These are phyloP conservation scores for Tetradesmus lagerheimii DNA, from an alignment of 139 green algal genomes.

Conservation along the genomic window DNA sequence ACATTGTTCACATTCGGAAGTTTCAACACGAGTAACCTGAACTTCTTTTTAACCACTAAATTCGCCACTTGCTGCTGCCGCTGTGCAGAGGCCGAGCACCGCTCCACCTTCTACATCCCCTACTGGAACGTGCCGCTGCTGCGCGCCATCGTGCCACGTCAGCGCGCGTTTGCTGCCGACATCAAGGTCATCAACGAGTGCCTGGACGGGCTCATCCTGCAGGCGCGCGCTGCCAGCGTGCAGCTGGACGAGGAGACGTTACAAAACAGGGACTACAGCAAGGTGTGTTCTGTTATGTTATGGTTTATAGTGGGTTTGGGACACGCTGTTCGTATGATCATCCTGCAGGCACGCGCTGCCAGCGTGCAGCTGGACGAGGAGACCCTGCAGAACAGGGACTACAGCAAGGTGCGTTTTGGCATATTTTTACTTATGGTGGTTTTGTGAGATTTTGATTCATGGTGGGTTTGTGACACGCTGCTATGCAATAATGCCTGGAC, in stretches of 20 bases:
- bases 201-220: slow-evolving; percentile 91
- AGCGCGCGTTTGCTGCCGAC: slow-evolving; percentile 86
- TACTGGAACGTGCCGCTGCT: slow-evolving; percentile 94
- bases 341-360: slow-evolving; percentile 71
- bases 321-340: slow-evolving; percentile 76
- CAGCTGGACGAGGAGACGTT: slow-evolving; percentile 68
- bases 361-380: slow-evolving; percentile 66
- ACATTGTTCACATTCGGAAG: no score
- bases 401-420: slow-evolving; percentile 70
- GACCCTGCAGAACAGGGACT: slow-evolving; percentile 79
- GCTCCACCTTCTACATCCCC: slow-evolving; percentile 98
- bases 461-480: background rate
- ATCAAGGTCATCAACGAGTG: slow-evolving; percentile 91
- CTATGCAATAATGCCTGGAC: no score
- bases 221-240: slow-evolving; percentile 64
- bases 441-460: no score
- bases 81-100: slow-evolving; percentile 93
- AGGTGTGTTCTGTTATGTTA: no score
- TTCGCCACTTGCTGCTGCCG: no score
- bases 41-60: no score
- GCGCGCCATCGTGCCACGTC: slow-evolving; percentile 74
- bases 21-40: no score
- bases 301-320: no score
- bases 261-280: slow-evolving; percentile 84
- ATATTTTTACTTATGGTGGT: background rate